Percentiles rank a stretch among this genome's conserved stretches.
Evolutionary conservation across 768 basidiomycete species (phyloP).

Genomic region (Coprinopsis marcescibilis): DNA sequence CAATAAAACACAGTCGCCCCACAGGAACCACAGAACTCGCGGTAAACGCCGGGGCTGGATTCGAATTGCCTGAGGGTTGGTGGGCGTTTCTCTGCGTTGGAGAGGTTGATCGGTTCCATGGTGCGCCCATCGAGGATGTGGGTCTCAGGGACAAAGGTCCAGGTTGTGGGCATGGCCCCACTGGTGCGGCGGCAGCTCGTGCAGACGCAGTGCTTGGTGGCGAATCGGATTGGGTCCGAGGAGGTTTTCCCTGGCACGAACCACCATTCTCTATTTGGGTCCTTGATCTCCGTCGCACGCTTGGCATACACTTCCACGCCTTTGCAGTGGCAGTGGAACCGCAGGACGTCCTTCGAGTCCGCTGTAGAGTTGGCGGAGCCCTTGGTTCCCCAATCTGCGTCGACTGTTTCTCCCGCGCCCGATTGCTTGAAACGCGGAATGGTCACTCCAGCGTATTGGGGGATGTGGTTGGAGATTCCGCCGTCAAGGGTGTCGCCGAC

Average conservation of each 20-base stretch:
- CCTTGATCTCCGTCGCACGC: constrained; percentile 4
- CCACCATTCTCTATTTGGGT: constrained; percentile 20
- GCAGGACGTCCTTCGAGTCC: neutral
- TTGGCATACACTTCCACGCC: constrained; percentile 4
- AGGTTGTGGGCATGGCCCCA: constrained; percentile 21
- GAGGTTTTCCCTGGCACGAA: constrained; percentile 13
- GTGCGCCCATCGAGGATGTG: constrained; percentile 16
- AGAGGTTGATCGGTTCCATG: constrained; percentile 8
- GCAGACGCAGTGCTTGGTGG: constrained; percentile 22
- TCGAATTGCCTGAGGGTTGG: constrained; percentile 11
- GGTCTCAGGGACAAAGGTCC: constrained; percentile 17
- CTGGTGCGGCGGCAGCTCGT: constrained; percentile 17
- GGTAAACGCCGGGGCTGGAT: constrained; percentile 8
- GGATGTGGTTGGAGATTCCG: constrained; percentile 12
- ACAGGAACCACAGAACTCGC: constrained; percentile 15
- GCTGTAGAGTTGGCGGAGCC: no score
- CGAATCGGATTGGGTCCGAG: constrained; percentile 17
- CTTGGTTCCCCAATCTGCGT: no score
- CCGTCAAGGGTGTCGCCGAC: constrained; percentile 20
- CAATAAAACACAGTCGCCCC: constrained; percentile 15
- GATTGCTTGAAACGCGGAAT: neutral
- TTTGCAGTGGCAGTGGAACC: constrained; percentile 13
- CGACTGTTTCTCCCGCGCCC: neutral
- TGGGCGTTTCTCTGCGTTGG: neutral
- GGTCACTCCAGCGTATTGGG: neutral